Percentiles rank a stretch among this genome's conserved stretches.
phyloP scores from a whole-genome alignment of 2,329 filamentous ascomycete species.

The Microsporum ferrugineum region DNA sequence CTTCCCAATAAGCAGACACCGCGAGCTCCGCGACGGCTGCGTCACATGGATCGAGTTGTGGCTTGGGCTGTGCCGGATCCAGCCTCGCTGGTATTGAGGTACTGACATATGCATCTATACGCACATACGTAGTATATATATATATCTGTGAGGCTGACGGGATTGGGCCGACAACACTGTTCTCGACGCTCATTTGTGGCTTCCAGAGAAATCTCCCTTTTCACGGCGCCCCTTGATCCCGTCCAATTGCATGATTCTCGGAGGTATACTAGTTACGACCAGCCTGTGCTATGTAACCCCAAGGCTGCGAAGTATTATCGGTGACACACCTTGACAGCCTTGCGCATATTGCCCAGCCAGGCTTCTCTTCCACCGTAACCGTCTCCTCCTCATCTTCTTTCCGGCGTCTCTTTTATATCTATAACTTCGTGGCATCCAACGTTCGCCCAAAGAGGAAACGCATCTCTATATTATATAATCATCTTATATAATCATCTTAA shows the following conservation, averaged over 20 bases:
- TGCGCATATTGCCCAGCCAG: not conserved
- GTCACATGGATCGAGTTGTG: not conserved
- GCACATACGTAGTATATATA: not conserved
- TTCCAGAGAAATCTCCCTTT: not conserved
- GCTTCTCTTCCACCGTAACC: not conserved
- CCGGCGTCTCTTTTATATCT: not conserved
- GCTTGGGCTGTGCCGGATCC: not conserved
- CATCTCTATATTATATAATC: not conserved
- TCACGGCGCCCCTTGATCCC: not conserved
- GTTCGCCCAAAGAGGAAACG: not conserved
- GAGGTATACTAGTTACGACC: not conserved
- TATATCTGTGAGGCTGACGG: not conserved
- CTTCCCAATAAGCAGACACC: not conserved
- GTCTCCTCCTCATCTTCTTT: not conserved
- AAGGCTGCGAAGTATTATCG: not conserved
- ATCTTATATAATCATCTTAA: not conserved
- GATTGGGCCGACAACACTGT: not conserved
- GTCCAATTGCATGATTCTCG: not conserved
- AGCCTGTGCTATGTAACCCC: not conserved
- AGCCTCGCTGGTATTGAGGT: not conserved
- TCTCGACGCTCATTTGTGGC: not conserved
- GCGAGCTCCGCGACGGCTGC: not conserved
- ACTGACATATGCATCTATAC: not conserved
- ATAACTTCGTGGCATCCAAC: not conserved
- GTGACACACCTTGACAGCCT: not conserved